Conservation (phyloP, 768 basidiomycete species). For the Serendipita indica region DNA sequence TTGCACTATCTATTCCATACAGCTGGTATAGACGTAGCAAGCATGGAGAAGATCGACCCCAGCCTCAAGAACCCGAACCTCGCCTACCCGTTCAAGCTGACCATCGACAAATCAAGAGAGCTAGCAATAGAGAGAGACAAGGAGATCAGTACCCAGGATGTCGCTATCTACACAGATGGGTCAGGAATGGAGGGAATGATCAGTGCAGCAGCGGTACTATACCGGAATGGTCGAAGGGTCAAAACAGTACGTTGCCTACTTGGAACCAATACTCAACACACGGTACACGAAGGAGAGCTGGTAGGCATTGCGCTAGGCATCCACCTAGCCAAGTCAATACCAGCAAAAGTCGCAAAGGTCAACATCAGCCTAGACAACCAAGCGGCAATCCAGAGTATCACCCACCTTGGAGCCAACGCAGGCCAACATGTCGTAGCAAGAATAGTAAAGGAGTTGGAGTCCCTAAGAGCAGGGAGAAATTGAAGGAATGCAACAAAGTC, state of each 20-base stretch:
- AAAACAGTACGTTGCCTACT: not conserved
- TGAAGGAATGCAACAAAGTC: not conserved
- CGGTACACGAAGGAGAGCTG: not conserved
- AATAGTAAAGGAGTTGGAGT: not conserved
- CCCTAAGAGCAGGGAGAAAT: not conserved
- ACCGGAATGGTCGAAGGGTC: not conserved
- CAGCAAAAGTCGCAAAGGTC: too few relatives aligned
- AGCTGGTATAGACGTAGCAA: not conserved
- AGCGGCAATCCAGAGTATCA: not conserved
- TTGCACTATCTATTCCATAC: slow-evolving; percentile 17
- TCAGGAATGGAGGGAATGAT: slow-evolving; percentile 11
- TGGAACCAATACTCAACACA: not conserved
- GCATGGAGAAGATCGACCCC: slow-evolving; percentile 15
- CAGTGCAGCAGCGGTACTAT: slow-evolving; percentile 13
- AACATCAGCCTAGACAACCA: slow-evolving; percentile 1
- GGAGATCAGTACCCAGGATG: not conserved
- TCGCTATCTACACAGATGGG: slow-evolving; percentile 1
- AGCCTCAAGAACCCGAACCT: not conserved
- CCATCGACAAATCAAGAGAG: slow-evolving; percentile 2
- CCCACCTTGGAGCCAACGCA: not conserved
- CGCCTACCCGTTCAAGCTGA: not conserved
- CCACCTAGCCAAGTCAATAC: not conserved
- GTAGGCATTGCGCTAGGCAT: not conserved
- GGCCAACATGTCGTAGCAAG: not conserved
- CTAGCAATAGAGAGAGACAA: not conserved